Base-by-base conservation (phyloP, 2,329 filamentous ascomycete species). In the Lachnum nothofagi region DNA sequence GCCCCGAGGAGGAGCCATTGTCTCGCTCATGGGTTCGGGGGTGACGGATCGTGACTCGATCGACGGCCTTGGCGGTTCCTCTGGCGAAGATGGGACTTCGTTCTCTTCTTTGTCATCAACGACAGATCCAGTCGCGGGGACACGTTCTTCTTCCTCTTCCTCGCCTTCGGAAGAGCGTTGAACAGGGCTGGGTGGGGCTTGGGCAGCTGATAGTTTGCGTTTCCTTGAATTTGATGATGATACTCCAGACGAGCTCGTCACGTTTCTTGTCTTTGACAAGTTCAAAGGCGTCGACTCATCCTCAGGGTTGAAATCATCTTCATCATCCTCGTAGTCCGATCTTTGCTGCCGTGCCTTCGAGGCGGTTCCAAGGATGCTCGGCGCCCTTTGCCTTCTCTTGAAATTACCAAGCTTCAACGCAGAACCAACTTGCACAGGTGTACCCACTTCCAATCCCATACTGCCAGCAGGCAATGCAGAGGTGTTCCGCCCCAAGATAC, bases 281-380 rank as follows among this genome's bases (percentile, higher is more conserved):
- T 80, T 77, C 22, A 85, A 60, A 3, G 84, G 83, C 5, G 85
- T 88, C 14, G 82, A 84, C 67, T 86, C 82, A 23, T 80, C 82
- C 48, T 86, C 82, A 0, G 76, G 83, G 44, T 71, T 75, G 60
- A 80, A 84, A 56, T 77, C 74, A 19, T 77, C 73, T 25, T 61
- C 62, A 10, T 63, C 73, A 23, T 77, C 72, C 3, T 60, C 53
- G 25, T 54, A 74, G 20, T 75, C 70, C 9, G 52, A 27, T 71
- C 67, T 25, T 57, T 59, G 25, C 67, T 68, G 23, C 61, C 64
- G 49, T 62, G 56, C 43, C 61, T 51, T 65, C 64, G 24, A 63
- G 8, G 52, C 58, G 17, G 61, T 63, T 44, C 78, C 75, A 35
- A 84, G 63, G 46, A 84, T 83, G 63, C 80, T 84, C 2, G 78